These are phyloP conservation scores for Phialophora expanda DNA, from an alignment of 2,329 filamentous ascomycete species.

Conservation along the genomic window DNA sequence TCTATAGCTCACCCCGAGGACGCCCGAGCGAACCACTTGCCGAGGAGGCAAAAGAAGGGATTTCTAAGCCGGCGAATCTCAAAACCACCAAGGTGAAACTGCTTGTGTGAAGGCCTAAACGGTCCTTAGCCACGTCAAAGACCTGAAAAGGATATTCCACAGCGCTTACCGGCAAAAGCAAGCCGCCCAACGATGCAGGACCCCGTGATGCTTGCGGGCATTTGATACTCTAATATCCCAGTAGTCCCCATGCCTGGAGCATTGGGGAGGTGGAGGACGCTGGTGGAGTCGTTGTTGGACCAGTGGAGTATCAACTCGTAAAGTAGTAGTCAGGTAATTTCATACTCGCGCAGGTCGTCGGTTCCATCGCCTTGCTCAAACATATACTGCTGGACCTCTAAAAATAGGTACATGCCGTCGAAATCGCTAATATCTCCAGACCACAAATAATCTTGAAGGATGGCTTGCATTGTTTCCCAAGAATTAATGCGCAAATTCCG, in stretches of 20 bases:
- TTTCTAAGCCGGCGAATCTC: not conserved
- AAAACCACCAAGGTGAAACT: not conserved
- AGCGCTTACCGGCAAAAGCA: not conserved
- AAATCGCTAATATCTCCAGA: slow-evolving; percentile 6
- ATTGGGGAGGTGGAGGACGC: not conserved
- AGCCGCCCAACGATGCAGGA: not conserved
- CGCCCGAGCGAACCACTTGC: not conserved
- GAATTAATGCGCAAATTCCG: not conserved
- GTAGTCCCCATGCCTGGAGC: not conserved
- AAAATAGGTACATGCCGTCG: slow-evolving; percentile 7
- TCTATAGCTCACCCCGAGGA: not conserved
- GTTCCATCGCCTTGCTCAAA: not conserved
- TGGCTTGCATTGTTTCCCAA: slow-evolving; percentile 1
- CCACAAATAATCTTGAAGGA: not conserved
- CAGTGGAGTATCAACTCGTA: not conserved
- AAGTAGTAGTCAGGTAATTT: not conserved
- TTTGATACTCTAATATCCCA: not conserved
- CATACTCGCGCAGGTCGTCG: not conserved
- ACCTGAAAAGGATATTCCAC: not conserved
- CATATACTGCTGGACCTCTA: not conserved
- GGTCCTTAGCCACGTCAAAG: not conserved
- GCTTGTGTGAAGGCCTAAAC: not conserved
- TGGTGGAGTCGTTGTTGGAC: not conserved
- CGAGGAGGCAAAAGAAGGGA: not conserved
- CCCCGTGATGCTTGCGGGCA: not conserved